Conservation (phyloP, 208 protist species). For the Angomonas ambiguus region DNA sequence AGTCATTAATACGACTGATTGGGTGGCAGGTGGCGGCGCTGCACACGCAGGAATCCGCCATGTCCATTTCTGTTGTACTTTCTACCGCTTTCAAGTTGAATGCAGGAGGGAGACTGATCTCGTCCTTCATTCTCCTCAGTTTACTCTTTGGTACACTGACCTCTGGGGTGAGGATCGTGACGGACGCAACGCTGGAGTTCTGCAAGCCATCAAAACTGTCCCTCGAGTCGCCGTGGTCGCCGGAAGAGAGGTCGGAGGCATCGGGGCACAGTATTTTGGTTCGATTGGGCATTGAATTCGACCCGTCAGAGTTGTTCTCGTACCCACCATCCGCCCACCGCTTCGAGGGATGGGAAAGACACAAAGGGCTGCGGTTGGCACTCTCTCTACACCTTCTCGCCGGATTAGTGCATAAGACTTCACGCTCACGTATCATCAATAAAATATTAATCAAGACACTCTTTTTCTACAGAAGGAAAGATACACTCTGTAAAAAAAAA, state of each 20-base stretch:
- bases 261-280: background rate
- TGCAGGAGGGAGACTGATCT: slow-evolving; percentile 24
- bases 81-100: slow-evolving; percentile 58
- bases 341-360: background rate
- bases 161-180: background rate
- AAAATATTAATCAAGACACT: slow-evolving; percentile 7
- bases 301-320: background rate
- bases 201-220: background rate
- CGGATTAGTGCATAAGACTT: background rate
- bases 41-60: slow-evolving; percentile 28
- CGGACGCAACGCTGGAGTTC: background rate
- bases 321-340: background rate
- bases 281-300: background rate
- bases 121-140: background rate
- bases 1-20: slow-evolving; percentile 56
- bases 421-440: background rate
- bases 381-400: background rate
- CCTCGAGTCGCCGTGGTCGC: background rate
- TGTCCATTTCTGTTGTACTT: background rate
- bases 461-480: no score
- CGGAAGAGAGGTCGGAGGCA: background rate
- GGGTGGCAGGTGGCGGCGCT: slow-evolving; percentile 63
- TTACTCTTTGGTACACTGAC: background rate
- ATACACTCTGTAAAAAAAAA: background rate
- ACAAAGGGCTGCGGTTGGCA: background rate